Evolutionary conservation across 257 asterid species (phyloP), one percentile per base, ranked within the genome.

Genomic region (Paulownia fortunei): DNA sequence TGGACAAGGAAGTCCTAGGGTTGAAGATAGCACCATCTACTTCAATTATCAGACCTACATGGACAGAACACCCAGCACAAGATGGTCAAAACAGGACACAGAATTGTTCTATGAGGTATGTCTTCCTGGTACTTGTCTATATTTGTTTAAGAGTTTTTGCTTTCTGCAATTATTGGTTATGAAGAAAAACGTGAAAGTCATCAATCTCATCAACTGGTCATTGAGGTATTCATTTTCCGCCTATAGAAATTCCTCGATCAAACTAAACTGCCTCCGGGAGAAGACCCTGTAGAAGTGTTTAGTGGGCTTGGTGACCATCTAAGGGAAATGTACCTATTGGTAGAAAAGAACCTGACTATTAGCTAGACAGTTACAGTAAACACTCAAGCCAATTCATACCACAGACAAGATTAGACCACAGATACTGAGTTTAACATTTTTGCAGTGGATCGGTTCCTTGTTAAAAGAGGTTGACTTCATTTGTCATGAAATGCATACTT

Each of bases 51-150:
- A 92, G 63, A 84, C 94, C 46, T 83, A 84, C 79, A 93, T 93
- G 99, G 85, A 89, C 74, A 93, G 52, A 77, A 86, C 96, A 74
- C 94, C 94, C 49, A 76, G 76, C 49, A 66, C 68, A 61, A 83
- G 92, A 88, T 96, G 99, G 99, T 82, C 97, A 55, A 87, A 93
- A 82, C 88, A 88, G 87, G 98, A 93, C 63, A 93, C 97, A 8
- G 96, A 93, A 78, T 77, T 89, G 81, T 96, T 96, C 87, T 96
- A 96, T 49, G 81, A 96, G 97, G 99, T 92, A 84, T 39, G 54
- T 68, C 79, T 76, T 39, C 68, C 19, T 74, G 51, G 51, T 30
- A 39, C 73, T 52, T 65, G n/a, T 27, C 10, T 27, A 12, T 66
- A 11, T 37, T 51, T 69, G 21, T 42, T n/a, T 47, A 1, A 26